Evolutionary conservation across 495 filamentous ascomycete species (phyloP).

Genomic region (Aspergillus leporis): DNA sequence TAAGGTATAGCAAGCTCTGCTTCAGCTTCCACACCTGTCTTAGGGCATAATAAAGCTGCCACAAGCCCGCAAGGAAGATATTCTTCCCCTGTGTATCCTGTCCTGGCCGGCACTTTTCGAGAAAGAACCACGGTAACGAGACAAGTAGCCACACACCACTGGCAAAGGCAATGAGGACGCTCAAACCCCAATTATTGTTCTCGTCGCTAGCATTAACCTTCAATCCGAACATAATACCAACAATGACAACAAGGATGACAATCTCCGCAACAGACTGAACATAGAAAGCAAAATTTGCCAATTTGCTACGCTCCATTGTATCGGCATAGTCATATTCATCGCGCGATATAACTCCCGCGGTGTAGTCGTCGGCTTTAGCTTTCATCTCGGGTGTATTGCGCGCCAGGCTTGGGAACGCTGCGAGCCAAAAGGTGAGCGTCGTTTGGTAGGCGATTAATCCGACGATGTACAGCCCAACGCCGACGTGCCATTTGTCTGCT

Average conservation of each 20-base stretch:
- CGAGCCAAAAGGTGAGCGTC: conserved; percentile 67
- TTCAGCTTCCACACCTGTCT: conserved; percentile 62
- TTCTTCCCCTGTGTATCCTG: conserved; percentile 48
- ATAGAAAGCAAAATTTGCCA: conserved; percentile 64
- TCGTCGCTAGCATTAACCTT: conserved; percentile 55
- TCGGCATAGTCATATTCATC: conserved; percentile 63
- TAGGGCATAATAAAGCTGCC: conserved; percentile 58
- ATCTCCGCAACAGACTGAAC: conserved; percentile 61
- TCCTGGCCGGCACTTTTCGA: conserved; percentile 63
- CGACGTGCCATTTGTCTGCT: conserved; percentile 55
- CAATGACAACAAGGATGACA: conserved; percentile 60
- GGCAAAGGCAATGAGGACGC: conserved; percentile 63
- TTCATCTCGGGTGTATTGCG: conserved; percentile 57
- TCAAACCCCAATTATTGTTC: conserved; percentile 66
- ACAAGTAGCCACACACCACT: conserved; percentile 63
- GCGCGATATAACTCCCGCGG: conserved; percentile 51
- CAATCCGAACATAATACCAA: conserved; percentile 63
- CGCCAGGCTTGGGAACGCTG: conserved; percentile 62
- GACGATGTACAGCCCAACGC: conserved; percentile 60
- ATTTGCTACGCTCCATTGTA: conserved; percentile 59
- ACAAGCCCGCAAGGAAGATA: conserved; percentile 56
- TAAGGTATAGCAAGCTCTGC: conserved; percentile 63
- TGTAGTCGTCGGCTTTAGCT: conserved; percentile 52
- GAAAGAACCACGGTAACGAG: conserved; percentile 62
- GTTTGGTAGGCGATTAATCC: conserved; percentile 67